A percentile compares a stretch with the other conserved stretches of the same genome.
Conservation (phyloP, 73 alveolate species). For the Tetrahymena elliotti region DNA sequence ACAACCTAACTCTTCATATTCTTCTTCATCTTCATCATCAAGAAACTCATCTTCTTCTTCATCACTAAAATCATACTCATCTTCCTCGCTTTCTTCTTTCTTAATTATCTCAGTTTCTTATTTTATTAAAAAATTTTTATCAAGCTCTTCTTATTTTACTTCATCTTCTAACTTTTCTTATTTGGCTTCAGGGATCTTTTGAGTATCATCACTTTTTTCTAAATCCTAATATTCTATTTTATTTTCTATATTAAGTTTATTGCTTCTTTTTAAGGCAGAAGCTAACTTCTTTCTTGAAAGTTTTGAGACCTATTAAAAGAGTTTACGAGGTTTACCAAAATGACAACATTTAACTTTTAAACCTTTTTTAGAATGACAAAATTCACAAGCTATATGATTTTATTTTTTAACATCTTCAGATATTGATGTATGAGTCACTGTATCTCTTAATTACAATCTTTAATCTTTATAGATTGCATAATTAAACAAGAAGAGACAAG, state of each 20-base stretch:
- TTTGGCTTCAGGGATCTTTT: too few species aligned
- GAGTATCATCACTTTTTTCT: not conserved
- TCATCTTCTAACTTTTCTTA: not conserved
- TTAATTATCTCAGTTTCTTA: not conserved
- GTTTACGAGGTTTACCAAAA: not conserved
- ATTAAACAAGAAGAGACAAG: not conserved
- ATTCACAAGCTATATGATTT: not conserved
- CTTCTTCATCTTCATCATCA: not conserved
- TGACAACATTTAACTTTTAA: not conserved
- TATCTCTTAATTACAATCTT: not conserved
- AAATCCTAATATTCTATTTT: not conserved
- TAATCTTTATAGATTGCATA: not conserved
- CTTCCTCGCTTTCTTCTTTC: not conserved
- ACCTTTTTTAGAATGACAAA: not conserved
- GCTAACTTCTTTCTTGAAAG: not conserved
- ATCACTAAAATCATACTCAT: not conserved
- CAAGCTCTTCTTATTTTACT: not conserved
- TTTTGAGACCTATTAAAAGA: not conserved
- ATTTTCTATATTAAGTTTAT: not conserved
- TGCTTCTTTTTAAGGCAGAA: not conserved
- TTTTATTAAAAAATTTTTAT: not conserved
- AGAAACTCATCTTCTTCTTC: not conserved
- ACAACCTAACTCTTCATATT: not conserved
- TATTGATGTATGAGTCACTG: not conserved
- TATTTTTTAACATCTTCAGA: not conserved